Evolutionary conservation across 257 asterid species (phyloP).

Genomic region (Solanum okadae): DNA sequence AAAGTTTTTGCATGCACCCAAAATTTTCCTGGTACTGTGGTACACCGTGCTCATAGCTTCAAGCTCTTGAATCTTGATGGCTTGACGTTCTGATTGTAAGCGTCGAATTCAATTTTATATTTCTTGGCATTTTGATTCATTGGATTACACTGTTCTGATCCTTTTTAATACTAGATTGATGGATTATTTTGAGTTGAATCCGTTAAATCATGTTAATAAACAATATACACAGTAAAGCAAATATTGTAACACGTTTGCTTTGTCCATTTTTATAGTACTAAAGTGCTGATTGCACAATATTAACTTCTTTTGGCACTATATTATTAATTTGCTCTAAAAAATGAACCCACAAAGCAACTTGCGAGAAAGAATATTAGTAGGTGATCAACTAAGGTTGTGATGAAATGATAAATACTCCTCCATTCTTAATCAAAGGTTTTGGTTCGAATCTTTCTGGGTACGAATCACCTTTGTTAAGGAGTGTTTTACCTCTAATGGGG

Average conservation of each 20-base stretch:
- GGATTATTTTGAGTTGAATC: background rate
- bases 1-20: background rate
- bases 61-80: constrained; percentile 58
- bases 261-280: background rate
- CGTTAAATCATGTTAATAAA: background rate
- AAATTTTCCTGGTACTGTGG: background rate
- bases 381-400: background rate
- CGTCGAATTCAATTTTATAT: background rate
- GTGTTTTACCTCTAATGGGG: no score
- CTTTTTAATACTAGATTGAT: background rate
- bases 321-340: background rate
- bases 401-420: background rate
- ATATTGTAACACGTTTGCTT: background rate
- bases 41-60: constrained; percentile 29
- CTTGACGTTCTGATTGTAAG: constrained; percentile 4
- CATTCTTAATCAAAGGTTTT: no score
- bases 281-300: background rate
- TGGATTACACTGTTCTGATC: background rate
- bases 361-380: background rate
- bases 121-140: background rate
- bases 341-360: background rate
- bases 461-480: no score
- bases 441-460: no score
- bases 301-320: background rate
- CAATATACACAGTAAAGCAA: background rate